A percentile compares a stretch with the other conserved stretches of the same genome.
Conservation (phyloP, 2,329 filamentous ascomycete genomes). For the Cadophora gregata region DNA sequence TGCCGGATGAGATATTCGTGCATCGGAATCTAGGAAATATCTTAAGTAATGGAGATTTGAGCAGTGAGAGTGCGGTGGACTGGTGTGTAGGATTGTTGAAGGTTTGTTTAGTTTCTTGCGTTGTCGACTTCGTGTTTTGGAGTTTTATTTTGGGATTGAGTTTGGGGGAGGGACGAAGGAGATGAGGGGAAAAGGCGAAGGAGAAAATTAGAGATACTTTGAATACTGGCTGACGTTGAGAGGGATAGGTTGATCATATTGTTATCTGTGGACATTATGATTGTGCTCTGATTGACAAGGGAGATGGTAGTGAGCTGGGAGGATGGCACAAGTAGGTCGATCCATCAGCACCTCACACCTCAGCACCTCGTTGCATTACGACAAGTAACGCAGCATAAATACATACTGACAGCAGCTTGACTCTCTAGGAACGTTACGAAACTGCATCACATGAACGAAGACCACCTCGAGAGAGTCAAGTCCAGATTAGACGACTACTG, state of each 20-base stretch:
- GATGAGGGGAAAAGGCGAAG: neutral
- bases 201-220: neutral
- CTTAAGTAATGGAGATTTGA: conserved; percentile 64
- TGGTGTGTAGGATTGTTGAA: conserved; percentile 67
- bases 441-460: conserved; percentile 33
- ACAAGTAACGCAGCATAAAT: no score
- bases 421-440: conserved; percentile 37
- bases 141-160: neutral
- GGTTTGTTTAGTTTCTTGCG: conserved; percentile 46
- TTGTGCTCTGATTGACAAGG: conserved; percentile 57
- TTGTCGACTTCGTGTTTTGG: neutral
- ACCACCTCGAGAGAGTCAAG: conserved; percentile 21
- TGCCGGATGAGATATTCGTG: conserved; percentile 71
- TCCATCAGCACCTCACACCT: conserved; percentile 2
- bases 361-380: conserved; percentile 14
- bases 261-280: conserved; percentile 61
- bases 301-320: conserved; percentile 52
- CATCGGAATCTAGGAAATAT: conserved; percentile 76
- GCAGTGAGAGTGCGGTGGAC: conserved; percentile 64
- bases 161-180: no score
- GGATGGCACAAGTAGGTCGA: conserved; percentile 56
- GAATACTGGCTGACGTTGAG: conserved; percentile 1
- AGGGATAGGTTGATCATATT: conserved; percentile 56
- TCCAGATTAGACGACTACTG: conserved; percentile 43
- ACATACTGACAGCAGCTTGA: no score